Evolutionary conservation across 352 stramenopile genomes (phyloP).

Genomic region (Pseudoperonospora humuli): DNA sequence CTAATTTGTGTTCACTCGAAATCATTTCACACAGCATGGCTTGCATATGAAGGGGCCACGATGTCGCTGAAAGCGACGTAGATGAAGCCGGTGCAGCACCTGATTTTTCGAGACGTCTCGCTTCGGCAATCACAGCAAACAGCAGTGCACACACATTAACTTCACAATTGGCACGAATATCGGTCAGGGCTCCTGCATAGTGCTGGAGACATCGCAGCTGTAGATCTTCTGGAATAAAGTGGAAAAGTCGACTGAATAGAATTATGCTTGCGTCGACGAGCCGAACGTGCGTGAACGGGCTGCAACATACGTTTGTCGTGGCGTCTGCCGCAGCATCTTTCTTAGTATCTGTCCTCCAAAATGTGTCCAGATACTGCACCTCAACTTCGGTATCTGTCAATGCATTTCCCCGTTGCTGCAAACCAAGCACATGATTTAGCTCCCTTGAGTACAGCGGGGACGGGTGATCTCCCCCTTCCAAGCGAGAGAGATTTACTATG

Average conservation of each 20-base stretch:
- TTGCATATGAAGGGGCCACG: conserved; percentile 70
- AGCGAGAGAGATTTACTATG: conserved; percentile 40
- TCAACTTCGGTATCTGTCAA: conserved; percentile 80
- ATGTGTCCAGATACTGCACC: conserved; percentile 76
- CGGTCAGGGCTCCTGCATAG: conserved; percentile 52
- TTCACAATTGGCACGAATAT: conserved; percentile 53
- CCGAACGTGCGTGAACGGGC: conserved; percentile 72
- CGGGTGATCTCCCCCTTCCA: conserved; percentile 56
- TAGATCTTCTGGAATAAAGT: conserved; percentile 73
- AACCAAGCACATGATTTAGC: conserved; percentile 64
- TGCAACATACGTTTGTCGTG: conserved; percentile 38
- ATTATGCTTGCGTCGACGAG: conserved; percentile 72
- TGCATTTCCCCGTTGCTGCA: conserved; percentile 62
- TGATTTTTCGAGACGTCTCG: conserved; percentile 26
- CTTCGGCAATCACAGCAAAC: conserved; percentile 56
- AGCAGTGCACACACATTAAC: conserved; percentile 75
- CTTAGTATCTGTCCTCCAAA: conserved; percentile 42
- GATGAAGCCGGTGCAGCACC: conserved; percentile 7
- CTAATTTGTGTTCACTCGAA: conserved; percentile 43
- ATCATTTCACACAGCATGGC: conserved; percentile 79
- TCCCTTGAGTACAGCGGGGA: conserved; percentile 63
- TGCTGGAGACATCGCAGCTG: conserved; percentile 80
- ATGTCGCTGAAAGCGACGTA: conserved; percentile 19
- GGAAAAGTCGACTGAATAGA: conserved; percentile 71
- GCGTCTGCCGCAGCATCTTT: conserved; percentile 19